These are phyloP conservation scores for Phragmites australis DNA, from an alignment of 176 grass and related monocot species.

Conservation along the genomic window DNA sequence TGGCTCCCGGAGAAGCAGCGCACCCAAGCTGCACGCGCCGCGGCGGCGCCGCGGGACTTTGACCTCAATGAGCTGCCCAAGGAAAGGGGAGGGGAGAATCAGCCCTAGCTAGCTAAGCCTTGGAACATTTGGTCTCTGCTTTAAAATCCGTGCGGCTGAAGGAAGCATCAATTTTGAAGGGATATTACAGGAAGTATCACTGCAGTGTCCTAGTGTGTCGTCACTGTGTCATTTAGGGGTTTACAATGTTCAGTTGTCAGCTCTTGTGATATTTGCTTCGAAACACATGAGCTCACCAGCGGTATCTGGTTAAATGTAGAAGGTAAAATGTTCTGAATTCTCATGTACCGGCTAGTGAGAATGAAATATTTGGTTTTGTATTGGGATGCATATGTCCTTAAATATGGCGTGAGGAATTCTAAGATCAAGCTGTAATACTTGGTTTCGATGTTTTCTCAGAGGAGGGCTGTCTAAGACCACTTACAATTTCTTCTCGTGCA, in stretches of 20 bases:
- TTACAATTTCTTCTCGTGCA: neutral
- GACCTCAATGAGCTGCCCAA: constrained; percentile 47
- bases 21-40: neutral
- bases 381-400: neutral
- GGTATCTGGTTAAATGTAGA: neutral
- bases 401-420: neutral
- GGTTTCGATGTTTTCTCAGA: neutral
- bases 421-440: neutral
- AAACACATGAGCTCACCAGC: neutral
- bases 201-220: neutral
- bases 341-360: neutral
- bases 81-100: neutral
- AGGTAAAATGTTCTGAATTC: neutral
- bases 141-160: constrained; percentile 8
- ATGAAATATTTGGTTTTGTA: neutral
- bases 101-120: constrained; percentile 16
- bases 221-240: neutral
- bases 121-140: neutral
- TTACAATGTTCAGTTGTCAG: neutral
- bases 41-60: neutral
- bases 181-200: neutral
- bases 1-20: constrained; percentile 23
- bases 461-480: neutral
- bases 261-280: neutral
- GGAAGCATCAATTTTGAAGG: constrained; percentile 5